These are phyloP conservation scores for Crithidia sp. DNA, from an alignment of 208 protist genomes.

Conservation along the genomic window DNA sequence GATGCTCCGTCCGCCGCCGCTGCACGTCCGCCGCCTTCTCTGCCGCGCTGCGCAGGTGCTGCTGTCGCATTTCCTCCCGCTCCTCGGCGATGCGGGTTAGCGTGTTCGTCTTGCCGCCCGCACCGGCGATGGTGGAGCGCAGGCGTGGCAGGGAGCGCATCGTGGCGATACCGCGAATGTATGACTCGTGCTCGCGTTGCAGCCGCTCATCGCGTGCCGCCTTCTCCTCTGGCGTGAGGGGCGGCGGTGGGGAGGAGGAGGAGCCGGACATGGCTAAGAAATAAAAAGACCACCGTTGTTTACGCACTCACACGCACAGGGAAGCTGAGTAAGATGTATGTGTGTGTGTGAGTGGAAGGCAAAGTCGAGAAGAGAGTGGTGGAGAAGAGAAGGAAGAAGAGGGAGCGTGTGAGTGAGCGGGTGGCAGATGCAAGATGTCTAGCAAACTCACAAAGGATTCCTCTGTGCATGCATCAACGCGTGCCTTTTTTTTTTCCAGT, in stretches of 20 bases:
- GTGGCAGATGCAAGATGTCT: too few relatives aligned
- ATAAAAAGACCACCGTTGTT: too few relatives aligned
- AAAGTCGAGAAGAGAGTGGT: too few relatives aligned
- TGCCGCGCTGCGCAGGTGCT: conserved; percentile 47
- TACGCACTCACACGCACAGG: too few relatives aligned
- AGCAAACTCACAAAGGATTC: too few relatives aligned
- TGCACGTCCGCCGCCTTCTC: conserved; percentile 33
- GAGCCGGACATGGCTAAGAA: conserved; percentile 17
- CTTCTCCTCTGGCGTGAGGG: conserved; percentile 54
- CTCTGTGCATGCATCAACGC: too few relatives aligned
- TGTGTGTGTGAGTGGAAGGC: too few relatives aligned
- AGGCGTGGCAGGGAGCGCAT: conserved; percentile 76
- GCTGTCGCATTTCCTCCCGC: conserved; percentile 57
- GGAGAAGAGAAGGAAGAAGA: too few relatives aligned
- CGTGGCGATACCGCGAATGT: conserved; percentile 71
- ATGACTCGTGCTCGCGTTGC: conserved; percentile 74
- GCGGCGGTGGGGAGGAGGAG: not conserved
- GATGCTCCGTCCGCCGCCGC: conserved; percentile 42
- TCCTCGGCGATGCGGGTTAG: conserved; percentile 69
- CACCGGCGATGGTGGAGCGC: conserved; percentile 84
- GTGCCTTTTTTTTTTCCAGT: too few relatives aligned
- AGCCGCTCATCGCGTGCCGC: conserved; percentile 58
- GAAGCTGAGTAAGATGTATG: too few relatives aligned
- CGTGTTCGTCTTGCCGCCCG: conserved; percentile 80
- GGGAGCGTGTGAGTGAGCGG: too few relatives aligned